These are phyloP conservation scores for Coelastrella sp. DNA, from an alignment of 139 green algal species.

Conservation along the genomic window DNA sequence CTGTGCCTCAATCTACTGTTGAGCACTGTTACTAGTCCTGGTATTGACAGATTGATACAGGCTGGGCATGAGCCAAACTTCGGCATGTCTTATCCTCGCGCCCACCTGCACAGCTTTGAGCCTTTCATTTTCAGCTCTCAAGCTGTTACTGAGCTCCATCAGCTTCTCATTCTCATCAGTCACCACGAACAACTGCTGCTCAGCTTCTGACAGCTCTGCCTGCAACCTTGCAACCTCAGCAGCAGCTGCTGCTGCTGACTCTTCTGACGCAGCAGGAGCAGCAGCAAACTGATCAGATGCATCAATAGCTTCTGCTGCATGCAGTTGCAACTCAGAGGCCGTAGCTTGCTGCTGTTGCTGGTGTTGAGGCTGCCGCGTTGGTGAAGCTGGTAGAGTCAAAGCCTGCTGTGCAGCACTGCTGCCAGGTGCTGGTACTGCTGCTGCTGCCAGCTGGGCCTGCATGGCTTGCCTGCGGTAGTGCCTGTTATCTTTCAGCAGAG, in stretches of 20 bases:
- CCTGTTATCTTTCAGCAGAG: constrained; percentile 58
- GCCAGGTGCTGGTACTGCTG: constrained; percentile 17
- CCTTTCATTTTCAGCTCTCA: constrained; percentile 68
- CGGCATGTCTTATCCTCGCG: not conserved
- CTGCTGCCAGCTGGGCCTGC: constrained; percentile 37
- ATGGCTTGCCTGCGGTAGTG: constrained; percentile 54
- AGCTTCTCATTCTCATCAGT: constrained; percentile 73
- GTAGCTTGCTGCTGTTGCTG: not conserved
- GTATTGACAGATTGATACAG: no score
- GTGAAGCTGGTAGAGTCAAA: constrained; percentile 12
- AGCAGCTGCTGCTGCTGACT: constrained; percentile 38
- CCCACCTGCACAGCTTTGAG: constrained; percentile 33
- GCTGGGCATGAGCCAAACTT: no score
- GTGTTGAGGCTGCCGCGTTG: not conserved
- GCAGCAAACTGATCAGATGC: constrained; percentile 20
- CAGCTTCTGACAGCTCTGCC: constrained; percentile 7
- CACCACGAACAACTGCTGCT: constrained; percentile 41
- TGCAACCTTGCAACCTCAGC: constrained; percentile 15
- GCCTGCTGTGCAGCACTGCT: not conserved
- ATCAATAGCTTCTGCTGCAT: not conserved
- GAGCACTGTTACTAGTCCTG: no score
- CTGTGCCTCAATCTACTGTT: no score
- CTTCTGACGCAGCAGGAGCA: constrained; percentile 21
- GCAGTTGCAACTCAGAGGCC: not conserved
- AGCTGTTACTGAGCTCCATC: constrained; percentile 82